phyloP scores from a whole-genome alignment of 2,329 filamentous ascomycete species.

The Penicillium freii region DNA sequence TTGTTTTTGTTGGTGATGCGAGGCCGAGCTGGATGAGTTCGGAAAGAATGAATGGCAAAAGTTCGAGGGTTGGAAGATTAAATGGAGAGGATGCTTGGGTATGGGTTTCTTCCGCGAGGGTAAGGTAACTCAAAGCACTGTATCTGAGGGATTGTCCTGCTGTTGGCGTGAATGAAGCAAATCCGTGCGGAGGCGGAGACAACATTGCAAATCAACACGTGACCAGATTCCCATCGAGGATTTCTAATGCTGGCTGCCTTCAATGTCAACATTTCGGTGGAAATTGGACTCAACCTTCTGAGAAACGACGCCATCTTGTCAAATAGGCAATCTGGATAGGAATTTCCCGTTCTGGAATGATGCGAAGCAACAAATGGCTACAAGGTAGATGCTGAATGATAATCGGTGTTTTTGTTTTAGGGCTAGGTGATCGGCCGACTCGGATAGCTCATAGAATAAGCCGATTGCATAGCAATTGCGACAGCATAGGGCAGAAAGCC shows the following conservation, averaged over 20 bases:
- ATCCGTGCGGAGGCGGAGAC: conserved; percentile 7
- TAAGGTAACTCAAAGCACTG: background rate
- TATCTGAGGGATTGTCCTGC: background rate
- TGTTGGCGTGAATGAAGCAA: conserved; percentile 1
- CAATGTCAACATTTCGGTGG: background rate
- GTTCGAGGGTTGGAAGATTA: too few relatives aligned
- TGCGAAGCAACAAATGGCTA: background rate
- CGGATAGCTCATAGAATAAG: background rate
- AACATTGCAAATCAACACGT: conserved; percentile 3
- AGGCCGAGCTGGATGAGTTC: background rate
- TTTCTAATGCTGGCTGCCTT: background rate
- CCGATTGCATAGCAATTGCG: background rate
- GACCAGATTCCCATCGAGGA: background rate
- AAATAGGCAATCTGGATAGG: accelerated
- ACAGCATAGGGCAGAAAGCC: conserved; percentile 33
- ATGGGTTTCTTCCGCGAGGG: background rate
- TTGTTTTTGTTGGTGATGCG: background rate
- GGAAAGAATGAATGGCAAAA: background rate
- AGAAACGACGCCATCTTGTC: background rate
- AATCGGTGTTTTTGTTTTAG: background rate
- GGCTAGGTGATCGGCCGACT: background rate
- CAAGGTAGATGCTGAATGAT: background rate
- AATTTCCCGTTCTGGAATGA: too few relatives aligned
- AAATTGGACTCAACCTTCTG: background rate
- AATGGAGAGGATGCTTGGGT: background rate